These are phyloP conservation scores for Neofusicoccum sp. DNA, from an alignment of 2,329 filamentous ascomycete genomes.

Conservation along the genomic window DNA sequence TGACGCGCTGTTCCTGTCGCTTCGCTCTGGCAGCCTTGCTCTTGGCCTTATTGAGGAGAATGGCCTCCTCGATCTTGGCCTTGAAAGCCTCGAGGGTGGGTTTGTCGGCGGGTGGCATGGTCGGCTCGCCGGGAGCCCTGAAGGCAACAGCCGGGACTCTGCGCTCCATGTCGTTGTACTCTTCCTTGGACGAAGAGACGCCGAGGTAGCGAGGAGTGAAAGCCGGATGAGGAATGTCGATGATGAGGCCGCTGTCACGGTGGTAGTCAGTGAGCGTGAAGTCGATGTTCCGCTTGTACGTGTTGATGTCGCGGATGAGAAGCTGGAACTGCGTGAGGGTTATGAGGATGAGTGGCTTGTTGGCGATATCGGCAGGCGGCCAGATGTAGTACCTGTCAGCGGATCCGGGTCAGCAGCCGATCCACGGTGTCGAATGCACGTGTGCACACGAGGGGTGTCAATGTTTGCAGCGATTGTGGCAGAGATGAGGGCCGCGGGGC, in stretches of 20 bases:
- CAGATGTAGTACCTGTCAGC: conserved; percentile 64
- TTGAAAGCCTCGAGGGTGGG: conserved; percentile 50
- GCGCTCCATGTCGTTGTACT: conserved; percentile 39
- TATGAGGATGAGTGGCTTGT: conserved; percentile 64
- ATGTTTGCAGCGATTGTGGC: background rate
- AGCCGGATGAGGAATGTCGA: conserved; percentile 61
- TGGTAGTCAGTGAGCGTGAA: conserved; percentile 59
- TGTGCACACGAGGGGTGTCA: background rate
- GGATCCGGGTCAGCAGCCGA: background rate
- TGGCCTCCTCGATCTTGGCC: conserved; percentile 52
- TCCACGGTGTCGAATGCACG: background rate
- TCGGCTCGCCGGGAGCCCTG: conserved; percentile 22
- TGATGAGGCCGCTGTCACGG: conserved; percentile 55
- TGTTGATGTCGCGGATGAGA: conserved; percentile 66
- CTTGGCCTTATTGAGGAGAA: conserved; percentile 52
- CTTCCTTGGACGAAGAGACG: conserved; percentile 49
- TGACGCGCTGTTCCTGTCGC: conserved; percentile 48
- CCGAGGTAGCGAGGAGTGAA: conserved; percentile 69
- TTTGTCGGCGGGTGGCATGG: conserved; percentile 31
- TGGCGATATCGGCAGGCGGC: conserved; percentile 42
- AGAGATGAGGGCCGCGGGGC: background rate
- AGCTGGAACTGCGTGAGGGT: conserved; percentile 63
- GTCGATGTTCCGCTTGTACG: conserved; percentile 48
- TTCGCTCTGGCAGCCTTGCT: conserved; percentile 50
- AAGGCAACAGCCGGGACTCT: conserved; percentile 28